Percentiles rank a stretch among this genome's conserved stretches.
These are phyloP conservation scores for Phoenix dactylifera DNA, from an alignment of 176 grass and related monocot genomes.

Conservation along the genomic window DNA sequence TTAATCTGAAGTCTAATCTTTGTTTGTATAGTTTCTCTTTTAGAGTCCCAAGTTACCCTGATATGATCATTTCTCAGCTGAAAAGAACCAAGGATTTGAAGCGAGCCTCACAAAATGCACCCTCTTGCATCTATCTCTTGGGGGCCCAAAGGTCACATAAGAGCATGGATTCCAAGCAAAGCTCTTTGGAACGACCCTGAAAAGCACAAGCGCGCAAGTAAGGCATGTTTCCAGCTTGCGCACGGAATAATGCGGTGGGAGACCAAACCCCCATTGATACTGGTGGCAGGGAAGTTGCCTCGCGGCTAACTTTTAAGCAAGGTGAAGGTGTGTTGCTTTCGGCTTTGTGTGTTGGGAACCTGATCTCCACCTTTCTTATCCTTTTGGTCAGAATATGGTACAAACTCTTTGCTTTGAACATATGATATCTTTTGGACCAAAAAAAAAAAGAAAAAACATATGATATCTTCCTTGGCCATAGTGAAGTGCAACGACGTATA, in stretches of 20 bases:
- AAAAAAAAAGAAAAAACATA: neutral
- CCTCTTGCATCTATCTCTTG: too few species aligned
- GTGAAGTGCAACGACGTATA: neutral
- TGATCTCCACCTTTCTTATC: constrained; percentile 6
- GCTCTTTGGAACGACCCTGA: neutral
- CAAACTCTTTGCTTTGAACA: constrained; percentile 5
- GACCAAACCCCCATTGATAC: constrained; percentile 7
- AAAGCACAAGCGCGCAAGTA: constrained; percentile 11
- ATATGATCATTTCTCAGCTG: neutral
- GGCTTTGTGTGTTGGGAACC: constrained; percentile 3
- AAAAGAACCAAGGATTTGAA: neutral
- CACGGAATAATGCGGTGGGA: constrained; percentile 27
- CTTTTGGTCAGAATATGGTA: constrained; percentile 13
- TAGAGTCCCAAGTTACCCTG: neutral
- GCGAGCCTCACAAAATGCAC: neutral
- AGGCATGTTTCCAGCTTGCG: constrained; percentile 20
- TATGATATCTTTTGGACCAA: neutral
- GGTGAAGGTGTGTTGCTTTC: neutral
- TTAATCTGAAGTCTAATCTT: too few species aligned
- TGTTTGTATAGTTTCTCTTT: neutral
- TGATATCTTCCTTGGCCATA: neutral
- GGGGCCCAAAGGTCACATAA: too few species aligned
- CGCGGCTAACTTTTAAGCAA: constrained; percentile 16
- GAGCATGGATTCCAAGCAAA: constrained; percentile 4
- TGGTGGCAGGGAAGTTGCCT: constrained; percentile 20